Base-by-base conservation (phyloP, 1,284 basidiomycete species). In the Moesziomyces globuligerus region DNA sequence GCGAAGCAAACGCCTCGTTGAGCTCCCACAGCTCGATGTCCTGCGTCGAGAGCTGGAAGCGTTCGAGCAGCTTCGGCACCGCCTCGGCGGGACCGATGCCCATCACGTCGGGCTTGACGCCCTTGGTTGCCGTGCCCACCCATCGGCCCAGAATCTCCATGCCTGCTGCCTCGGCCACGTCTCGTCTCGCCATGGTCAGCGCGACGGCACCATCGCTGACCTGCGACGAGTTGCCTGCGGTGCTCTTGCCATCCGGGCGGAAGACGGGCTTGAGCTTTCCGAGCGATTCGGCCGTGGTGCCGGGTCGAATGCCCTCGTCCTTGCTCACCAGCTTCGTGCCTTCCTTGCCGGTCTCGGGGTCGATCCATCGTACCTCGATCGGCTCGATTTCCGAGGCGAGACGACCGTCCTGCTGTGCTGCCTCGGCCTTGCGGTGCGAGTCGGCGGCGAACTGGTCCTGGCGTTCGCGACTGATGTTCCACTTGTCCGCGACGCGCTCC, bases 1-100 rank as follows among this genome's bases (percentile, higher is more conserved):
- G 79, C 25, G 76, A 78, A 10, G 80, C 80, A 47, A 81, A 81
- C 23, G 80, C 80, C 49, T 80, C 80, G 54, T 81, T 81, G 45
- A 81, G 48, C 59, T 81, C 80, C 66, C 68, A 81, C n/a, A 81
- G 58, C 45, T 79, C 79, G 8, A 81, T 48, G 23, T 81, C 77
- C n/a, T 66, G 51, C 15, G 64, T 60, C 32, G 43, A 58, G 44
- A 81, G 60, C 28, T 69, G 67, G 52, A 72, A 74, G 32, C 74
- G 72, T 37, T 78, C 38, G 11, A 81, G 60, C 36, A 81, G 61
- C 48, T 75, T 76, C 21, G 78, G 78, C n/a, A 73, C 70, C 0
- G 74, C 72, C 17, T 68, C 65, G 17, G 79, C 78, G 10, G 80
- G 80, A 8, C 77, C 80, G 18, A 81, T 78, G 17, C 75, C 72